Evolutionary conservation across 805 yeast genomes (phyloP), one percentile per base, ranked within the genome.

Genomic region (Wickerhamiella vanderwaltii): DNA sequence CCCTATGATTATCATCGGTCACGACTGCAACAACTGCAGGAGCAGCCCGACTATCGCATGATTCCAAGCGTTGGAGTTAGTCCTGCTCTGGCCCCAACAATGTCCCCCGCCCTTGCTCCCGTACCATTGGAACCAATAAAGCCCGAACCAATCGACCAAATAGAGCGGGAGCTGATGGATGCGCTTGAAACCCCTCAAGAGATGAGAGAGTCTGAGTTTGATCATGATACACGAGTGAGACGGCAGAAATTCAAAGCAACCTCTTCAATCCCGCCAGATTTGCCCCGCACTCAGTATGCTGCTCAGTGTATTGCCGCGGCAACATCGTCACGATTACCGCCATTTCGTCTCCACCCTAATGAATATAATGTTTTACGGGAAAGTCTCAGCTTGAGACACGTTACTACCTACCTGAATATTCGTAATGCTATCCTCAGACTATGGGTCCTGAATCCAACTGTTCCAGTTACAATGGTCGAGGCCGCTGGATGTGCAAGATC

Each of bases 401-500:
- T 65, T 36, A 62, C 69, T 12, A 63, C 67, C 13, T 65, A 64
- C 39, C 50, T 65, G 24, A 63, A 64, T 45, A 60, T 65, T 29
- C 56, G 69, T 17, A 65, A 65, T 45, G 68, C 66, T 9, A 62
- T 65, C 29, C 46, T 63, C 31, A 51, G 66, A 23, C 51, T 65
- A 19, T 65, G 69, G 69, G 51, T 62, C 6, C 57, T 63, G 29
- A 65, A 65, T 45, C 69, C 68, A 18, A 53, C 59, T 9, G 63
- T 63, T 2, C 52, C 55, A n/a, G 68, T 65, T 17, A 62, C 67
- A 3, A 48, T 56, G 29, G 54, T 56, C 9, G 69, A 65, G 46
- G 69, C 69, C 0, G 66, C 64, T 1, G 69, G 69, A 3, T 63
- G 68, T 45, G 64, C 59, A 15, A 55, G 60, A 13, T 61, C 62